phyloP scores from a whole-genome alignment of 2,329 filamentous ascomycete species.

The Hypoxylon sp. region DNA sequence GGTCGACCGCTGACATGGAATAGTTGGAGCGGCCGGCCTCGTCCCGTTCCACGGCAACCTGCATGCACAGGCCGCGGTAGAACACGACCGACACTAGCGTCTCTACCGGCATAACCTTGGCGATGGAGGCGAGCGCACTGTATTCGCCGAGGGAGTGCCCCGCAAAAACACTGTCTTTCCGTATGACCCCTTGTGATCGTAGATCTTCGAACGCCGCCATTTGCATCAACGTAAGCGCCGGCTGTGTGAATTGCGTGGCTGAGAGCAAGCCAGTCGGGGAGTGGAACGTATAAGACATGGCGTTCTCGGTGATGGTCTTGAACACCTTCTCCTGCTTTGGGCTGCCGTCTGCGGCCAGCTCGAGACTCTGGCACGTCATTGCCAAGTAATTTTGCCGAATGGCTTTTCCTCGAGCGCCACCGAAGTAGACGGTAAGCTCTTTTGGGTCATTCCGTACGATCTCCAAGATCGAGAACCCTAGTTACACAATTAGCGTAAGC shows the following conservation, averaged over 20 bases:
- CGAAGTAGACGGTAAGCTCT: conserved; percentile 56
- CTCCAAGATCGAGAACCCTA: conserved; percentile 51
- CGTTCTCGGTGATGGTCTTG: conserved; percentile 44
- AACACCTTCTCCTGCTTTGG: conserved; percentile 43
- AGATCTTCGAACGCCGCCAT: conserved; percentile 52
- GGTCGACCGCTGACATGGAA: conserved; percentile 54
- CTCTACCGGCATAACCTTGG: conserved; percentile 51
- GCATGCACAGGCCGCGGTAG: conserved; percentile 56
- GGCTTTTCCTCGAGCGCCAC: conserved; percentile 53
- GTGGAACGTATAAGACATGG: conserved; percentile 51
- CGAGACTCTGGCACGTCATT: conserved; percentile 48
- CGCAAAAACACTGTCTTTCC: conserved; percentile 46
- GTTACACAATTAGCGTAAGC: conserved; percentile 18
- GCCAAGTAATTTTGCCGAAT: conserved; percentile 56
- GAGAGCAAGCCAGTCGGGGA: conserved; percentile 52
- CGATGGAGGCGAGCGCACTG: conserved; percentile 49
- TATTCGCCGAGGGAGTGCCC: conserved; percentile 57
- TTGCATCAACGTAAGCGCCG: conserved; percentile 53
- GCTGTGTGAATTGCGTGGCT: conserved; percentile 56
- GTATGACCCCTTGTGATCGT: conserved; percentile 50
- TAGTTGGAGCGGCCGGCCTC: conserved; percentile 47
- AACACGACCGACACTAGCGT: conserved; percentile 51
- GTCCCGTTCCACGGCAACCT: conserved; percentile 52
- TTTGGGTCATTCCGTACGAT: conserved; percentile 59
- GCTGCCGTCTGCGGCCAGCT: conserved; percentile 33